These are phyloP conservation scores for Raphanus hybrid DNA, from an alignment of 441 rosid species.

Conservation along the genomic window DNA sequence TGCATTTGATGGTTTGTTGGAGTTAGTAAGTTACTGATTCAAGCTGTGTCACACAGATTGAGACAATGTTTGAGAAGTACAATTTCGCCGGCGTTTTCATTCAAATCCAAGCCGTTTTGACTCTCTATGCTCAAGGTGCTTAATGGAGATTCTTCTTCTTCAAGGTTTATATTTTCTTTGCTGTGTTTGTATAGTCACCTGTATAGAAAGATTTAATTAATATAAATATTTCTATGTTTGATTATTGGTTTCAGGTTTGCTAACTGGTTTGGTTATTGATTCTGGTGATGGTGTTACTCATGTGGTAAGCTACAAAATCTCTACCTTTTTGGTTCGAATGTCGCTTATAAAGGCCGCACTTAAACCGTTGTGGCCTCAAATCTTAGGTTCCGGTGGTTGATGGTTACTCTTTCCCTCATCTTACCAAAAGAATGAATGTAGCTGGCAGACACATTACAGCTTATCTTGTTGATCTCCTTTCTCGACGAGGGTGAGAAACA, in stretches of 20 bases:
- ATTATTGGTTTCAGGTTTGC: constrained; percentile 64
- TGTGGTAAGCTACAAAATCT: constrained; percentile 66
- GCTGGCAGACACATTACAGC: constrained; percentile 98
- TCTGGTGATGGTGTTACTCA: constrained; percentile 99
- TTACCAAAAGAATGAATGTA: constrained; percentile 98
- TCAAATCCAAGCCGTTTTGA: constrained; percentile 95
- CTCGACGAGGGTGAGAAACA: constrained; percentile 85
- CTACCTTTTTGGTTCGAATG: not conserved
- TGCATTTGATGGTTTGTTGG: constrained; percentile 8
- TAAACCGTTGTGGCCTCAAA: constrained; percentile 21
- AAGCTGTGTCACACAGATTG: constrained; percentile 59
- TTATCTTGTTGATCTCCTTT: constrained; percentile 92
- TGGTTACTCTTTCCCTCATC: constrained; percentile 97
- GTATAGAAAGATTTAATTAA: not conserved
- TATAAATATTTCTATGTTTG: constrained; percentile 11
- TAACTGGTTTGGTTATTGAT: constrained; percentile 97
- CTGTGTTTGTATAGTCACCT: constrained; percentile 34
- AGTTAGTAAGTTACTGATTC: constrained; percentile 16
- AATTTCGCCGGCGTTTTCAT: constrained; percentile 95
- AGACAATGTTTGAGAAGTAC: constrained; percentile 96
- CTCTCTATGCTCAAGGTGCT: constrained; percentile 99
- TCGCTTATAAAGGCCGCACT: constrained; percentile 12
- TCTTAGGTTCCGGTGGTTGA: constrained; percentile 97
- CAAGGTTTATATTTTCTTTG: constrained; percentile 57
- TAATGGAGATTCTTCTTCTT: constrained; percentile 55